Evolutionary conservation across 1,284 basidiomycete species (phyloP), one percentile per base, ranked within the genome.

Genomic region (Schizopora paradoxa): DNA sequence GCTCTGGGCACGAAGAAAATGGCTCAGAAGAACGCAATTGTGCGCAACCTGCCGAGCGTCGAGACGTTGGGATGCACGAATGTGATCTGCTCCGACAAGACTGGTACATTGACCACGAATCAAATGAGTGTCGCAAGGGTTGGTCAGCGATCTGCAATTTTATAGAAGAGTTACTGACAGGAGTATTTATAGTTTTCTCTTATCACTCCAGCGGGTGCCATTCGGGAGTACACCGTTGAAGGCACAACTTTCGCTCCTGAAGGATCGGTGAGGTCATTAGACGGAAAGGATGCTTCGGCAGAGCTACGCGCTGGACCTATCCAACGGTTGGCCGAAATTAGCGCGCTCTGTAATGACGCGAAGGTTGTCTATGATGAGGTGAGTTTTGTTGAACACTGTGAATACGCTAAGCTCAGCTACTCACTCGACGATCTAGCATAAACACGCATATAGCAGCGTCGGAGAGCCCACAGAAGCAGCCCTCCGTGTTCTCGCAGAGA

Each of bases 401-500:
- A 19, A 14, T 34, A 5, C 11, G 23, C 14, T 33, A 35, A 10
- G 37, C 16, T 25, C 16, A 31, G 36, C 4, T n/a, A 27, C 14
- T 26, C 11, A n/a, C 14, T 35, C 45, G 25, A 16, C 48, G 63
- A 29, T 52, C 40, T 56, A 91, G 86, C 89, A 94, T 35, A 91
- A 88, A 62, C 73, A 76, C 35, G 59, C 70, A 1, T 97, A 96
- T 64, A 65, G 73, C 45, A 93, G 91, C 57, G 78, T 99, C 33
- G 95, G 95, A 18, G 94, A 99, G 67, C 95, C 96, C 6, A 99
- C 96, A 2, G 95, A 97, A 66, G 93, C 92, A 6, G 93, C 93
- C 1, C 74, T 97, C 45, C 90, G 88, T 64, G 91, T 94, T 31
- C 78, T 99, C 4, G 91, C 84, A 16, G 95, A 99, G 69, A 99